A percentile compares a stretch with the other conserved stretches of the same genome.
These are phyloP conservation scores for Stereocaulon alpinum DNA, from an alignment of 495 filamentous ascomycete genomes.

Conservation along the genomic window DNA sequence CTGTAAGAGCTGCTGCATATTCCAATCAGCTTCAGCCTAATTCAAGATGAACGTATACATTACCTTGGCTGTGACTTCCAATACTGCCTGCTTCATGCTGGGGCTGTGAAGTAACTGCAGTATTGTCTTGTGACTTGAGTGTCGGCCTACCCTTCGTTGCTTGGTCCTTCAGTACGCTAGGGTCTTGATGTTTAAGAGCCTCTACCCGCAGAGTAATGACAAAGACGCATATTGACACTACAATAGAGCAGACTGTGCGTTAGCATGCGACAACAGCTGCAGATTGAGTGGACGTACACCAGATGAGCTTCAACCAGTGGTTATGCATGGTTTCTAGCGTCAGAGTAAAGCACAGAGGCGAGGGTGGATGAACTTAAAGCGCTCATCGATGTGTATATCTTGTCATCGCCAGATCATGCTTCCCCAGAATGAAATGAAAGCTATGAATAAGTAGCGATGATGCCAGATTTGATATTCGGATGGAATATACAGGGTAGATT, in stretches of 20 bases:
- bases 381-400: background rate
- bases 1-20: slow-evolving; percentile 13
- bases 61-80: slow-evolving; percentile 14
- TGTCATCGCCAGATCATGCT: slow-evolving; percentile 12
- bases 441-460: background rate
- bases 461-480: slow-evolving; percentile 13
- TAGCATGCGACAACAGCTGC: slow-evolving; percentile 4
- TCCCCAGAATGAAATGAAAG: background rate
- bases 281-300: slow-evolving; percentile 5
- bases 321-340: slow-evolving; percentile 8
- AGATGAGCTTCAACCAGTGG: slow-evolving; percentile 4
- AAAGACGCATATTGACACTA: slow-evolving; percentile 17
- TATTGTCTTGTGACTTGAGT: background rate
- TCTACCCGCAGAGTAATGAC: slow-evolving; percentile 4
- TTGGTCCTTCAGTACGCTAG: slow-evolving; percentile 8
- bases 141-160: background rate
- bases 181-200: background rate
- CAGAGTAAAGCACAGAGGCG: background rate
- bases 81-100: slow-evolving; percentile 9
- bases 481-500: background rate
- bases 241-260: background rate
- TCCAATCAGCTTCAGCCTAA: slow-evolving; percentile 1
- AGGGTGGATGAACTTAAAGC: background rate
- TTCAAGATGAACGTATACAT: background rate
- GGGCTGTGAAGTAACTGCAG: slow-evolving; percentile 7